Percentiles rank a stretch among this genome's conserved stretches.
Evolutionary conservation across 768 basidiomycete genomes (phyloP).

Genomic region (Coprinopsis cinerea): DNA sequence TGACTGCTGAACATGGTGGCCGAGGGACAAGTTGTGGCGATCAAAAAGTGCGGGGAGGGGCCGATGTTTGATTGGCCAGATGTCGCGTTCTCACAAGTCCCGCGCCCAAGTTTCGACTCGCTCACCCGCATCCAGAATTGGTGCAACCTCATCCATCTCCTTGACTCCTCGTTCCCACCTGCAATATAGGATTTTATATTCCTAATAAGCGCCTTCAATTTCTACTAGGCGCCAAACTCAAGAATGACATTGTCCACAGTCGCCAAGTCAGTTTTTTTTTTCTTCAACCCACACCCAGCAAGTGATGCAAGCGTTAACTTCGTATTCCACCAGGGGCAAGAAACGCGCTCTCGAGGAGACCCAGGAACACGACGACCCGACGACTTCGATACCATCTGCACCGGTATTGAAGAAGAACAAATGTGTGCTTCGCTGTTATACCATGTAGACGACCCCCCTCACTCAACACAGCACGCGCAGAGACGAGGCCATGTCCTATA

Average conservation of each 20-base stretch:
- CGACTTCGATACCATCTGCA: background rate
- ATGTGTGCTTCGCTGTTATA: background rate
- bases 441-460: background rate
- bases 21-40: no score
- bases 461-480: constrained; percentile 49
- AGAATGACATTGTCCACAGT: constrained; percentile 7
- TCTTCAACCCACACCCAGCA: background rate
- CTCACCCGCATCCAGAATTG: background rate
- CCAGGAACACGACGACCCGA: background rate
- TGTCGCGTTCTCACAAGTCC: no score
- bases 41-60: no score
- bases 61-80: no score
- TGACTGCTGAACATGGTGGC: no score
- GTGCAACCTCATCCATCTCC: constrained; percentile 2
- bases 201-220: background rate
- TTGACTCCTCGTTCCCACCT: background rate
- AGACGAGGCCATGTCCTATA: constrained; percentile 70
- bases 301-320: background rate
- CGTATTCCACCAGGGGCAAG: constrained; percentile 5
- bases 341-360: constrained; percentile 4
- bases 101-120: no score
- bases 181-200: background rate
- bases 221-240: background rate
- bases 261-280: constrained; percentile 8
- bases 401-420: constrained; percentile 5